A percentile compares a stretch with the other conserved stretches of the same genome.
phyloP scores from a whole-genome alignment of 1,284 basidiomycete genomes.

The Boletus albobrunnescens region DNA sequence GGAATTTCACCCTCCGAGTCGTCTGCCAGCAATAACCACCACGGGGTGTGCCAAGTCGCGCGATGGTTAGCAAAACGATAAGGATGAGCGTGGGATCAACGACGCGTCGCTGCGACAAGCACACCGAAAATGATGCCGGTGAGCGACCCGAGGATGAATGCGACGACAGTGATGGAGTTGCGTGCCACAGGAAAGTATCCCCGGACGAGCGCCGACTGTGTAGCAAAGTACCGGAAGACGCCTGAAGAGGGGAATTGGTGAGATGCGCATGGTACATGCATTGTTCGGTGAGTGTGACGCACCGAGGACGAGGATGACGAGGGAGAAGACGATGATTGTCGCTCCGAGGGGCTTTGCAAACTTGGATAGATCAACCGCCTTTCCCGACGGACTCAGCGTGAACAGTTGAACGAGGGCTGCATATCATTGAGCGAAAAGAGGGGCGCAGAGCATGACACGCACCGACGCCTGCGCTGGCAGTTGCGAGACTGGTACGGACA shows the following conservation, averaged over 20 bases:
- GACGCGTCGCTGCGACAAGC: slow-evolving; percentile 15
- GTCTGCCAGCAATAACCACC: background rate
- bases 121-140: slow-evolving; percentile 25
- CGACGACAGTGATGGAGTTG: slow-evolving; percentile 19
- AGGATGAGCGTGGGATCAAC: slow-evolving; percentile 5
- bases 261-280: background rate
- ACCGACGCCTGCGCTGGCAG: slow-evolving; percentile 40
- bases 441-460: slow-evolving; percentile 11
- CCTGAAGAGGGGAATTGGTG: slow-evolving; percentile 10
- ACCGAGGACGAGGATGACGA: slow-evolving; percentile 26
- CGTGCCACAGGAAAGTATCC: slow-evolving; percentile 30
- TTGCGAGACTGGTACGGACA: slow-evolving; percentile 39
- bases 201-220: slow-evolving; percentile 28
- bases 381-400: slow-evolving; percentile 8
- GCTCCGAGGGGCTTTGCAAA: slow-evolving; percentile 29
- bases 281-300: background rate
- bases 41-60: background rate
- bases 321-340: slow-evolving; percentile 20
- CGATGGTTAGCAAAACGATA: too few relatives aligned
- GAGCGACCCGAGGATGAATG: slow-evolving; percentile 24
- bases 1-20: background rate
- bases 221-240: slow-evolving; percentile 26
- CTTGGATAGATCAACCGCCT: slow-evolving; percentile 5
- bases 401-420: slow-evolving; percentile 29
- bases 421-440: background rate